phyloP scores from a whole-genome alignment of 2,329 filamentous ascomycete genomes.

The Emmonsiellopsis sp. region DNA sequence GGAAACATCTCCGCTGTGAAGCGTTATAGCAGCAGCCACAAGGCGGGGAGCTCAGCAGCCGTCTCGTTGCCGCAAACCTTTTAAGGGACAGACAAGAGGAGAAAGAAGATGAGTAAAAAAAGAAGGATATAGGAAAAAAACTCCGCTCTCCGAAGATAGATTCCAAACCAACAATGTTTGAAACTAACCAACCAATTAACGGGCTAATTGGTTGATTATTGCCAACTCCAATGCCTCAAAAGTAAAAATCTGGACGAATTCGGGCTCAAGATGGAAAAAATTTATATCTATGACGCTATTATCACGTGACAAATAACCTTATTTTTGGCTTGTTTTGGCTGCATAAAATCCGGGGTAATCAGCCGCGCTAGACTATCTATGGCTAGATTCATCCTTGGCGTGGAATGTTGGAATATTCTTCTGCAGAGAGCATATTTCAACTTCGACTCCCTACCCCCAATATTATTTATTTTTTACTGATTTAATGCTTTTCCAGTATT shows the following conservation, averaged over 20 bases:
- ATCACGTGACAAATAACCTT: not conserved
- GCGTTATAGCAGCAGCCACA: not conserved
- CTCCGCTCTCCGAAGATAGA: not conserved
- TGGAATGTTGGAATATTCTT: too few relatives aligned
- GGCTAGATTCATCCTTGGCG: too few relatives aligned
- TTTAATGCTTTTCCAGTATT: slow-evolving; percentile 36
- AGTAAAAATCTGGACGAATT: not conserved
- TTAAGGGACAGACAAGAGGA: too few relatives aligned
- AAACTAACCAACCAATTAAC: not conserved
- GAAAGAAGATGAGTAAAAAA: not conserved
- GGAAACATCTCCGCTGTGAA: slow-evolving; percentile 19
- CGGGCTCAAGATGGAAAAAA: not conserved
- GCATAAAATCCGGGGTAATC: not conserved
- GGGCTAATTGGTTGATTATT: not conserved
- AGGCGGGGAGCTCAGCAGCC: not conserved
- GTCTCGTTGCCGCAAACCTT: not conserved
- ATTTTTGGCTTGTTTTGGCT: not conserved
- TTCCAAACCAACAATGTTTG: not conserved
- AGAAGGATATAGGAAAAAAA: not conserved
- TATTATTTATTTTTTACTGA: slow-evolving; percentile 21
- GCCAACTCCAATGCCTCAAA: not conserved
- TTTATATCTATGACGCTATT: not conserved
- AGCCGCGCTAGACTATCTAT: too few relatives aligned
- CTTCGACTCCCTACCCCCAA: slow-evolving; percentile 39
- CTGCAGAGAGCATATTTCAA: not conserved